Evolutionary conservation across 768 basidiomycete species (phyloP).

Genomic region (Suillus variegatus): DNA sequence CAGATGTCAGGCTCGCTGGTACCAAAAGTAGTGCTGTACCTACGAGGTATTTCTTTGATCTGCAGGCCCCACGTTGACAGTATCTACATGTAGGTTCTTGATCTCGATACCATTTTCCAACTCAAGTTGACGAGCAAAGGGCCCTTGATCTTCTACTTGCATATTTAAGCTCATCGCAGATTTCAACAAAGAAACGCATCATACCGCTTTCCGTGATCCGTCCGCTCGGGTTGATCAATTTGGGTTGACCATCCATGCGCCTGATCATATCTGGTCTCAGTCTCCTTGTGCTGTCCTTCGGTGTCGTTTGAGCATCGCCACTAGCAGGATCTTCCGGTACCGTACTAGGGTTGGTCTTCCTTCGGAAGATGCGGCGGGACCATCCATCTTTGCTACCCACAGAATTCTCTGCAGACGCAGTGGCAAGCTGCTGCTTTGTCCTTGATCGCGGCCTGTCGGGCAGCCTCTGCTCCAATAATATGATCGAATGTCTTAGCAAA

Average conservation of each 20-base stretch:
- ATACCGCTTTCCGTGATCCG: constrained; percentile 54
- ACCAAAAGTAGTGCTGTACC: constrained; percentile 1
- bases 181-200: constrained; percentile 16
- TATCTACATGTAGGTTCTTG: constrained; percentile 4
- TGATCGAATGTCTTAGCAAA: constrained; percentile 70
- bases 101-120: not conserved
- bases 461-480: constrained; percentile 49
- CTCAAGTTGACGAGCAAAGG: constrained; percentile 8
- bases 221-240: constrained; percentile 73
- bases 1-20: constrained; percentile 10
- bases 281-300: constrained; percentile 26
- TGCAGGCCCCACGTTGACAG: not conserved
- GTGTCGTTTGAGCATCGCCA: constrained; percentile 18
- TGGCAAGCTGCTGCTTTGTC: constrained; percentile 22
- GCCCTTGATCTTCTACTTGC: not conserved
- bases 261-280: constrained; percentile 77
- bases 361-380: constrained; percentile 32
- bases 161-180: constrained; percentile 8
- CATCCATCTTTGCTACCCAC: constrained; percentile 20
- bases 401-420: constrained; percentile 14
- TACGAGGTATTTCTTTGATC: not conserved
- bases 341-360: constrained; percentile 24
- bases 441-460: constrained; percentile 25
- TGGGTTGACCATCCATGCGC: constrained; percentile 67
- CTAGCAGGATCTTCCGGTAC: constrained; percentile 23